A percentile compares a stretch with the other conserved stretches of the same genome.
phyloP scores from a whole-genome alignment of 1,284 basidiomycete species.

The Tilletiopsis washingtonensis region DNA sequence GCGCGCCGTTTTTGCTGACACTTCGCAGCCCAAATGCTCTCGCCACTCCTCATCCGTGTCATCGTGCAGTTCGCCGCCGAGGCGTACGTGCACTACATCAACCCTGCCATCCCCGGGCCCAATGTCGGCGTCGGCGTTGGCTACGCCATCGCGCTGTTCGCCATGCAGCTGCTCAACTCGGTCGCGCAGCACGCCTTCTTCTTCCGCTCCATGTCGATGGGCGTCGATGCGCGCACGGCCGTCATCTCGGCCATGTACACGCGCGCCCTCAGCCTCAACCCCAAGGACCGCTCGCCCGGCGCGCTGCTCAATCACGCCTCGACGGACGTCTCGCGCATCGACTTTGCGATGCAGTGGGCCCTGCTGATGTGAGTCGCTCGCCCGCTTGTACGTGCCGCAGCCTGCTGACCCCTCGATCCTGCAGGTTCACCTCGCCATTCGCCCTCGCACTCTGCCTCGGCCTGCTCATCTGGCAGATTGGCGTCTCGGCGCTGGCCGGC shows the following conservation, averaged over 20 bases:
- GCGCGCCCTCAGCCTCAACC: constrained; percentile 67
- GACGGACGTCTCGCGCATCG: constrained; percentile 81
- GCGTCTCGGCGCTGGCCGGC: constrained; percentile 71
- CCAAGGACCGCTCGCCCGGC: constrained; percentile 73
- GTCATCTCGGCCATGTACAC: constrained; percentile 82
- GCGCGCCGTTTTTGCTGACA: background rate
- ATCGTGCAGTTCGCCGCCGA: constrained; percentile 34
- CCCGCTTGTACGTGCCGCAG: too few relatives aligned
- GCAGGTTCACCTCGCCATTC: constrained; percentile 65
- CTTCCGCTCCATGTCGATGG: constrained; percentile 51
- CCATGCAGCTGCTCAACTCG: constrained; percentile 63
- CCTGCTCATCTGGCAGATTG: constrained; percentile 65
- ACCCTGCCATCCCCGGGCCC: constrained; percentile 13
- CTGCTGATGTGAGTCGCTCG: too few relatives aligned
- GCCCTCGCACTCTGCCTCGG: constrained; percentile 50
- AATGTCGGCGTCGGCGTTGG: constrained; percentile 31
- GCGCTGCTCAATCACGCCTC: constrained; percentile 87
- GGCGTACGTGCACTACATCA: constrained; percentile 11
- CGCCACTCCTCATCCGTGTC: constrained; percentile 35
- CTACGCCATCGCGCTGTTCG: constrained; percentile 54
- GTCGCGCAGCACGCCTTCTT: constrained; percentile 72
- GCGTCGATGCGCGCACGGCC: constrained; percentile 71
- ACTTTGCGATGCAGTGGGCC: constrained; percentile 78
- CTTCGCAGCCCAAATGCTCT: constrained; percentile 25
- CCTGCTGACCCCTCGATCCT: too few relatives aligned